Percentiles rank a stretch among this genome's conserved stretches.
phyloP scores from a whole-genome alignment of 2,329 filamentous ascomycete genomes.

The Pezicula radicicola region DNA sequence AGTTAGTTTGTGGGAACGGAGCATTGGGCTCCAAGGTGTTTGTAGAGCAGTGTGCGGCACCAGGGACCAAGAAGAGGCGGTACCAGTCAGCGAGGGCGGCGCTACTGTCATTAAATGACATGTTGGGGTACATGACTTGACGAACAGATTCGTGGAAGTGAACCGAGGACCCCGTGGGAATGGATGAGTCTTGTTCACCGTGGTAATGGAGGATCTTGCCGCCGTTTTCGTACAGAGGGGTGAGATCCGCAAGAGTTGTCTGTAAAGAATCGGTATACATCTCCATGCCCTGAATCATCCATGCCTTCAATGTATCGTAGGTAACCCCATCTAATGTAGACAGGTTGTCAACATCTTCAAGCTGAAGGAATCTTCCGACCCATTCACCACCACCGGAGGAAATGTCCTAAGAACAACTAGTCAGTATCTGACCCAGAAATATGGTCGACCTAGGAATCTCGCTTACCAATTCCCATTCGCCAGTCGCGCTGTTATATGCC shows the following conservation, averaged over 20 bases:
- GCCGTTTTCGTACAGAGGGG: conserved; percentile 41
- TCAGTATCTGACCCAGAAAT: too few relatives aligned
- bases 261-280: conserved; percentile 47
- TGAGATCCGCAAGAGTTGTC: conserved; percentile 49
- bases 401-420: too few relatives aligned
- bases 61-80: conserved; percentile 49
- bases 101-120: conserved; percentile 32
- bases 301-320: conserved; percentile 51
- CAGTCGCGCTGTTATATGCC: too few relatives aligned
- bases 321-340: conserved; percentile 41
- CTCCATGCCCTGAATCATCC: conserved; percentile 46
- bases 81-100: conserved; percentile 47
- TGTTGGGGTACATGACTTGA: conserved; percentile 40
- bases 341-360: conserved; percentile 37
- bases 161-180: conserved; percentile 49
- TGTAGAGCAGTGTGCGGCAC: conserved; percentile 45
- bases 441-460: too few relatives aligned
- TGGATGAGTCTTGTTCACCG: conserved; percentile 48
- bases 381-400: conserved; percentile 33
- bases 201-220: conserved; percentile 56
- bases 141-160: too few relatives aligned
- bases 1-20: conserved; percentile 44
- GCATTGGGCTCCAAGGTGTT: conserved; percentile 38
- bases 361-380: conserved; percentile 31
- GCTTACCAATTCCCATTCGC: too few relatives aligned